Percentiles rank a stretch among this genome's conserved stretches.
Conservation (phyloP, 2,329 filamentous ascomycete species). For the Lomentospora prolificans region DNA sequence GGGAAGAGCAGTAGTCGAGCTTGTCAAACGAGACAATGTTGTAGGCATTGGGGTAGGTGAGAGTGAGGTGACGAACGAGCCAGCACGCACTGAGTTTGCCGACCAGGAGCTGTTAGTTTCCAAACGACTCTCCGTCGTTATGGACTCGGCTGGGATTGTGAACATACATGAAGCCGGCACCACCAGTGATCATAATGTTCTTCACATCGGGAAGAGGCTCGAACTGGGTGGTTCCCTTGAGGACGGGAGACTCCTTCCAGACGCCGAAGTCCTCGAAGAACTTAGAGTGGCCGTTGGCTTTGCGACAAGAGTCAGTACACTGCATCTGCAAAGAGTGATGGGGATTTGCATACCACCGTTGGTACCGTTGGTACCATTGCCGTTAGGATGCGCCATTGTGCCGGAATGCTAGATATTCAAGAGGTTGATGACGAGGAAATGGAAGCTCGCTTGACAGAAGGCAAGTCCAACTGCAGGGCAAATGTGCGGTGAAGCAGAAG, state of each 20-base stretch:
- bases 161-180: constrained; percentile 74
- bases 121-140: too few species aligned
- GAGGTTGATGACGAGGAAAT: not conserved
- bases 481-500: not conserved
- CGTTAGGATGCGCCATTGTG: not conserved
- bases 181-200: constrained; percentile 78
- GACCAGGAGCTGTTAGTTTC: not conserved
- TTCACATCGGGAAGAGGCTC: constrained; percentile 58
- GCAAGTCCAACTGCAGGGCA: not conserved
- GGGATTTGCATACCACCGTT: not conserved
- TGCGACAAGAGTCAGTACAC: constrained; percentile 10
- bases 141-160: too few species aligned
- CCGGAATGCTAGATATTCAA: not conserved
- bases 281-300: constrained; percentile 20
- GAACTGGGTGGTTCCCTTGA: constrained; percentile 61
- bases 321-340: constrained; percentile 5
- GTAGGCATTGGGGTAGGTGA: constrained; percentile 65
- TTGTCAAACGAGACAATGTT: constrained; percentile 79
- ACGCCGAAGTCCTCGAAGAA: constrained; percentile 52
- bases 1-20: constrained; percentile 70
- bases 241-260: constrained; percentile 62
- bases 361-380: constrained; percentile 4
- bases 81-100: constrained; percentile 60
- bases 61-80: constrained; percentile 67
- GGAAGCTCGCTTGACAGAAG: not conserved